Base-by-base conservation (phyloP, 805 yeast genomes). In the Candida methanosorbosa region DNA sequence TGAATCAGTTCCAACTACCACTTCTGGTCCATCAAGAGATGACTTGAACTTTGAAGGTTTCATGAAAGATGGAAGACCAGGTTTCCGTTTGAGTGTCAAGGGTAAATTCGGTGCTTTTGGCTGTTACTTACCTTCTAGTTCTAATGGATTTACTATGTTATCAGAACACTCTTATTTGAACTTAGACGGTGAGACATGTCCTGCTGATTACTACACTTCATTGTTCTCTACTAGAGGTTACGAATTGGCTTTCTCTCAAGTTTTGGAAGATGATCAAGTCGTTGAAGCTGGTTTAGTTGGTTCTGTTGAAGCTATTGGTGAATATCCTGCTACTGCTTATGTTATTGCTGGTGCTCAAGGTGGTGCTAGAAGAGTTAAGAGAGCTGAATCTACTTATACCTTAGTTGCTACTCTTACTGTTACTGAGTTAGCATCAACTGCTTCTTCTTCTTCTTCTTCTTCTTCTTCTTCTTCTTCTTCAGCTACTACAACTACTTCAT, bases 111-210 rank as follows among this genome's bases (percentile, higher is more conserved):
- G n/a, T n/a, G n/a, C n/a, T n/a, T n/a, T n/a, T n/a, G n/a, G n/a
- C n/a, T n/a, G n/a, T 20, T 9, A 20, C 22, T 8, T 20, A 8
- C 22, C 22, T 20, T 20, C 22, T 8, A n/a, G n/a, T n/a, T n/a
- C n/a, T n/a, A n/a, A n/a, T n/a, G n/a, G n/a, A n/a, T n/a, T n/a
- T n/a, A n/a, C n/a, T n/a, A n/a, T n/a, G n/a, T n/a, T n/a, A n/a
- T n/a, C n/a, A n/a, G 25, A 21, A 4, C 23, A 4, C 3, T 22
- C 15, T 12, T 30, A 7, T 16, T 21, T 21, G 11, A 16, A 30
- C 15, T 30, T 22, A 15, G 13, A 22, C 16, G 17, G 22, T 12
- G 13, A 11, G 3, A 18, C 59, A 26, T 47, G 54, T 34, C 48
- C 55, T n/a, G 2, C 27, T 20, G 13, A 4, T 30, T 18, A 21